Conservation (phyloP, 306 rosid species). For the Astragalus glycyphyllos region DNA sequence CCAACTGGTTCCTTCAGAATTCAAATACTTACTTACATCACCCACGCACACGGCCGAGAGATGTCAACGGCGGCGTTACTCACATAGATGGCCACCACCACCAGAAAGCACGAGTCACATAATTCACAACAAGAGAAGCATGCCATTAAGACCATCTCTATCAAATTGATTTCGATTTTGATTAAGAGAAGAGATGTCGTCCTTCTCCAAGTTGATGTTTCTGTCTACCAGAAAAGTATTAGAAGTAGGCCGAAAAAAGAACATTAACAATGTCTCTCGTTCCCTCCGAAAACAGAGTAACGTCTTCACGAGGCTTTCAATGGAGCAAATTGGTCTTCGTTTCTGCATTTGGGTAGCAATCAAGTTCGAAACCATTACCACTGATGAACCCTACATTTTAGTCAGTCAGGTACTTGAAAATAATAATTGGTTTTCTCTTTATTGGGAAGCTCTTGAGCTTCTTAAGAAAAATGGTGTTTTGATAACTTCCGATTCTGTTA, state of each 20-base stretch:
- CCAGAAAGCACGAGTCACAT: too few species aligned
- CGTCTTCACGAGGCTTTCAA: neutral
- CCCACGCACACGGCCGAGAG: too few species aligned
- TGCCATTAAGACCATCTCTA: too few species aligned
- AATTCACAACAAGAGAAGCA: too few species aligned
- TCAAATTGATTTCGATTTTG: too few species aligned
- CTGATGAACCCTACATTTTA: slow-evolving; percentile 26
- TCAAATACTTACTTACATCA: too few species aligned
- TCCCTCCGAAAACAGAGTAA: neutral
- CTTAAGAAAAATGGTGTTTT: slow-evolving; percentile 52
- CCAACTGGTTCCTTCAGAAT: too few species aligned
- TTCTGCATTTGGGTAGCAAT: slow-evolving; percentile 71
- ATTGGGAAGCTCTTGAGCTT: slow-evolving; percentile 62
- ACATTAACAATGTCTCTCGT: neutral
- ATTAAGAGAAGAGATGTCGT: neutral
- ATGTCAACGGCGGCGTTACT: too few species aligned
- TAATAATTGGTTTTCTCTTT: slow-evolving; percentile 52
- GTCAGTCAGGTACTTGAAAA: slow-evolving; percentile 43
- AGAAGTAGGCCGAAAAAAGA: neutral
- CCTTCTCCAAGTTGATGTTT: slow-evolving; percentile 4
- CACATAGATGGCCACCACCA: too few species aligned
- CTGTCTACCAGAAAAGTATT: neutral
- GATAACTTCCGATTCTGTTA: slow-evolving; percentile 53
- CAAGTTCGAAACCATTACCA: slow-evolving; percentile 38
- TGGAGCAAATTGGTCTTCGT: slow-evolving; percentile 45